Conservation (phyloP, 2,329 filamentous ascomycete species). For the Diaporthe humulicola region DNA sequence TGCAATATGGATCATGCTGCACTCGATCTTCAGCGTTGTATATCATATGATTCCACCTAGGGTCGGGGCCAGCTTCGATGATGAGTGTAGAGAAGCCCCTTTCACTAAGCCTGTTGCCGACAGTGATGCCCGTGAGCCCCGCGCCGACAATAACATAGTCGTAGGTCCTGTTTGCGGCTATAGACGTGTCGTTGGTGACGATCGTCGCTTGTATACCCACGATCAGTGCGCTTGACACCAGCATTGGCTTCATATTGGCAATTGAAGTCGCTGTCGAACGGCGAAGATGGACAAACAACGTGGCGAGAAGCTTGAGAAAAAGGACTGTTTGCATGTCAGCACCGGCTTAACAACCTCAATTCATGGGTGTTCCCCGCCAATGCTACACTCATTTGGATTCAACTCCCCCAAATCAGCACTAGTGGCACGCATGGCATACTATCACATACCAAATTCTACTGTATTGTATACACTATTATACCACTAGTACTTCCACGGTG, state of each 20-base stretch:
- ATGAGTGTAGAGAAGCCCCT: slow-evolving; percentile 43
- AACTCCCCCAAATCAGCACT: too few species aligned
- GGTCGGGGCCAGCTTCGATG: slow-evolving; percentile 45
- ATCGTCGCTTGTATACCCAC: slow-evolving; percentile 22
- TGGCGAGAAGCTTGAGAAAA: background rate
- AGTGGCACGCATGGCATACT: too few species aligned
- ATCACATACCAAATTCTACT: too few species aligned
- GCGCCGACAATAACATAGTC: slow-evolving; percentile 40
- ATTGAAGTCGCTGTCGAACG: too few species aligned
- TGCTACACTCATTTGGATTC: too few species aligned
- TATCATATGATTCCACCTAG: slow-evolving; percentile 42
- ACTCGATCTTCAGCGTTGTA: slow-evolving; percentile 39
- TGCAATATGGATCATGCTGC: slow-evolving; percentile 42
- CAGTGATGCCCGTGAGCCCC: slow-evolving; percentile 35
- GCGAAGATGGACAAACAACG: too few species aligned
- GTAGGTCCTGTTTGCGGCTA: slow-evolving; percentile 35
- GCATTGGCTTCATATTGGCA: accelerated
- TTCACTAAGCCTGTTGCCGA: slow-evolving; percentile 41
- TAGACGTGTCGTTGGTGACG: slow-evolving; percentile 41
- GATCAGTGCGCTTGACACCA: background rate
- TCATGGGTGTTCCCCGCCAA: background rate
- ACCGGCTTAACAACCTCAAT: background rate
- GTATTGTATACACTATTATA: too few species aligned
- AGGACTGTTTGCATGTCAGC: background rate
- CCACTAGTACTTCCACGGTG: too few species aligned